Evolutionary conservation across 805 yeast species (phyloP).

Genomic region (Ogataea haglerorum): DNA sequence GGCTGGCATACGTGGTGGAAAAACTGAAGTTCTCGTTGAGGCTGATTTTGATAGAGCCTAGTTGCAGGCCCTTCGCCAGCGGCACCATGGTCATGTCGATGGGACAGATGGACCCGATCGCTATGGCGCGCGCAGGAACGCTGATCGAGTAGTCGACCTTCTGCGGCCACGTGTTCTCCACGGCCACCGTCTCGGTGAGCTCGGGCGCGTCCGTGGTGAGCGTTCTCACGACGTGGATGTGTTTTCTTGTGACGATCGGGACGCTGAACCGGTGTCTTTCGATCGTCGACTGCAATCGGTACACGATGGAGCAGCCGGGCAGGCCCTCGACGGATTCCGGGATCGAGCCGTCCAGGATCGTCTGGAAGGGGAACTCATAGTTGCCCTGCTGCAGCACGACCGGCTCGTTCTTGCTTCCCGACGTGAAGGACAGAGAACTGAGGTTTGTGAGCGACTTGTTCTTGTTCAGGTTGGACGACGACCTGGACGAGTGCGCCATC

Average conservation of each 20-base stretch:
- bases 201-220: constrained; percentile 85
- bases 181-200: constrained; percentile 85
- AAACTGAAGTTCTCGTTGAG: constrained; percentile 63
- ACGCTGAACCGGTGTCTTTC: constrained; percentile 79
- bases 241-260: constrained; percentile 63
- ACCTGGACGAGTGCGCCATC: constrained; percentile 26
- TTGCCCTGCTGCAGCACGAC: constrained; percentile 65
- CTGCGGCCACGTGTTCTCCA: constrained; percentile 92
- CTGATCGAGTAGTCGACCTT: constrained; percentile 88
- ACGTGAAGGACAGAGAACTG: constrained; percentile 20
- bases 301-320: constrained; percentile 70
- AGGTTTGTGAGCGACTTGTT: constrained; percentile 35
- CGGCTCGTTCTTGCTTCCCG: constrained; percentile 21
- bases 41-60: constrained; percentile 70
- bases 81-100: constrained; percentile 74
- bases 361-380: constrained; percentile 86
- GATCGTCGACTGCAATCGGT: constrained; percentile 71
- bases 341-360: constrained; percentile 77
- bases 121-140: constrained; percentile 83
- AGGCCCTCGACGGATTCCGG: constrained; percentile 90
- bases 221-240: constrained; percentile 79
- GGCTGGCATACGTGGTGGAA: constrained; percentile 56
- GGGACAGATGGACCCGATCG: constrained; percentile 79
- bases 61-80: constrained; percentile 68
- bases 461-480: constrained; percentile 16